Conservation (phyloP, 345 rosid genomes). For the Microthlaspi erraticum region DNA sequence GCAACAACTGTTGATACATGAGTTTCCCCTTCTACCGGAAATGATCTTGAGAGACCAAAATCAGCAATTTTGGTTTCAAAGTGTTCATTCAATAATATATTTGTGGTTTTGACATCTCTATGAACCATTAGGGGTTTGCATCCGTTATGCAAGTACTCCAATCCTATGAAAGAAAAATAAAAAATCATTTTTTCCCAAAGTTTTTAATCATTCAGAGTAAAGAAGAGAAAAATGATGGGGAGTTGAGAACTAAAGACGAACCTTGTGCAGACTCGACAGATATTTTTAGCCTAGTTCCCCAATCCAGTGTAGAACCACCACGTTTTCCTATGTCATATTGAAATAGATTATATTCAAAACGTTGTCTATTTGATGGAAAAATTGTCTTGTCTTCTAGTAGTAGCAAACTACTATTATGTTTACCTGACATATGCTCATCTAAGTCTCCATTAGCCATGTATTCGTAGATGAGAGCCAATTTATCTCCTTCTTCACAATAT, state of each 20-base stretch:
- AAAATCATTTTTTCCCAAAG: neutral
- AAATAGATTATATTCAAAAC: too few relatives aligned
- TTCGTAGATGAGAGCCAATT: constrained; percentile 51
- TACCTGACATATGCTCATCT: constrained; percentile 45
- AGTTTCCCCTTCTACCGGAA: constrained; percentile 4
- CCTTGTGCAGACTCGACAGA: constrained; percentile 54
- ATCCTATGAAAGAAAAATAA: neutral
- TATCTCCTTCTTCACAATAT: constrained; percentile 46
- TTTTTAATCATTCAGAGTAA: neutral
- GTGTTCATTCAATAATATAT: constrained; percentile 49
- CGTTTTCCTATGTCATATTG: constrained; percentile 25
- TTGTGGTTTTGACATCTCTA: constrained; percentile 14
- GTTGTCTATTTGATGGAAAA: too few relatives aligned
- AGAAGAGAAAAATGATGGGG: neutral
- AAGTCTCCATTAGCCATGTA: constrained; percentile 56
- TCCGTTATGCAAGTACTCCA: constrained; percentile 30
- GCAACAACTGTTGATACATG: constrained; percentile 36
- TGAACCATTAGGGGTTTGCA: constrained; percentile 18
- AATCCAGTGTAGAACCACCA: constrained; percentile 23
- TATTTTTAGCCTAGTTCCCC: constrained; percentile 50
- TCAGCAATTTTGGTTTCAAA: constrained; percentile 49
- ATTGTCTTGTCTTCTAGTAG: neutral
- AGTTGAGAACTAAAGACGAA: neutral
- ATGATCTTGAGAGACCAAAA: constrained; percentile 35
- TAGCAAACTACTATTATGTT: neutral